Percentiles rank a stretch among this genome's conserved stretches.
These are phyloP conservation scores for Fusarium proliferatum DNA, from an alignment of 2,329 filamentous ascomycete genomes.

Conservation along the genomic window DNA sequence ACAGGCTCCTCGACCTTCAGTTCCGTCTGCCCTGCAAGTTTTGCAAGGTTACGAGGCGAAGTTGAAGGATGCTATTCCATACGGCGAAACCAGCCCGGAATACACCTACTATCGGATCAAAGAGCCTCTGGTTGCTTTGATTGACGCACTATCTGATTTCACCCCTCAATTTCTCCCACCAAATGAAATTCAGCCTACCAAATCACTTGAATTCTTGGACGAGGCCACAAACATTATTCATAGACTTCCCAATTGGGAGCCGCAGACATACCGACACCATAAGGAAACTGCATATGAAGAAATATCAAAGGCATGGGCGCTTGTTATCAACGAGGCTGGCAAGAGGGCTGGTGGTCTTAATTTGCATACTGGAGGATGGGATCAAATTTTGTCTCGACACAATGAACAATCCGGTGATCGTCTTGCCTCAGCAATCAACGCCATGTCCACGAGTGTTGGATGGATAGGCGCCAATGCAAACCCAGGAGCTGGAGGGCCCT, in stretches of 20 bases:
- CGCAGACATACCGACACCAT: conserved; percentile 86
- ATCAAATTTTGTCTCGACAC: conserved; percentile 86
- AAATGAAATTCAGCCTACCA: conserved; percentile 83
- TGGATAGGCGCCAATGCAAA: conserved; percentile 72
- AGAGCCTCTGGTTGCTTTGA: conserved; percentile 79
- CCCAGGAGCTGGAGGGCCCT: conserved; percentile 33
- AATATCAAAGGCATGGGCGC: conserved; percentile 90
- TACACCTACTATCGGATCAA: conserved; percentile 96
- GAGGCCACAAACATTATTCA: conserved; percentile 92
- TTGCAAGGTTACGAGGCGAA: conserved; percentile 83
- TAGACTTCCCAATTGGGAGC: conserved; percentile 89
- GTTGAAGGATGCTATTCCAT: conserved; percentile 84
- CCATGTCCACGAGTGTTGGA: conserved; percentile 78
- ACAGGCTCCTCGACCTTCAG: conserved; percentile 87
- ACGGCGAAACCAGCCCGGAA: conserved; percentile 86
- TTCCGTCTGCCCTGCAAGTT: conserved; percentile 81
- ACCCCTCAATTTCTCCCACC: conserved; percentile 96
- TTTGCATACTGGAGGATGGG: conserved; percentile 91
- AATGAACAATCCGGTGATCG: conserved; percentile 87
- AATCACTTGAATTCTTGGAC: conserved; percentile 88
- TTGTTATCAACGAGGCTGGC: conserved; percentile 89
- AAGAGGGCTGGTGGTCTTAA: conserved; percentile 93
- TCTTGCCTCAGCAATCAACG: conserved; percentile 81
- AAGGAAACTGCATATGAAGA: conserved; percentile 98
- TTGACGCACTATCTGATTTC: conserved; percentile 92